Evolutionary conservation across 2,329 filamentous ascomycete genomes (phyloP).

Genomic region (Macrophomina tecta): DNA sequence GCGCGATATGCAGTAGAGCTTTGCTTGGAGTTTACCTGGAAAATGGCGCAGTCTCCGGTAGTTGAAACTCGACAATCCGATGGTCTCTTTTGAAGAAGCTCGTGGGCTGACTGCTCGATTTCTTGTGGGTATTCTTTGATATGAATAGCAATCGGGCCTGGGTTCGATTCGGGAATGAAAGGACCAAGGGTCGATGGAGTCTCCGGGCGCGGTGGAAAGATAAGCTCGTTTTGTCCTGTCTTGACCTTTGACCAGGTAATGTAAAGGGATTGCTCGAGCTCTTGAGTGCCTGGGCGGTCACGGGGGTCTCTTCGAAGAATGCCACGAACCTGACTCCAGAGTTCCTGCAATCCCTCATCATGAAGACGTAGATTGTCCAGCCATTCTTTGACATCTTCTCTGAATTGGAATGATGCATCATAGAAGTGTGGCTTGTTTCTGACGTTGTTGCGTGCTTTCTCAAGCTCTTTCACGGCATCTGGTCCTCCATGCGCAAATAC

Average conservation of each 20-base stretch:
- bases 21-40: background rate
- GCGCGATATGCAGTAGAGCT: background rate
- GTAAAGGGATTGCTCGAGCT: background rate
- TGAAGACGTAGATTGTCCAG: background rate
- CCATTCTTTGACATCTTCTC: background rate
- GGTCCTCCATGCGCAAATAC: constrained; percentile 4
- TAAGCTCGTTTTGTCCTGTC: background rate
- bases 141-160: background rate
- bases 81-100: background rate
- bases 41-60: background rate
- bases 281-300: background rate
- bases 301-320: background rate
- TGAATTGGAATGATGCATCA: background rate
- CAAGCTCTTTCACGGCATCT: background rate
- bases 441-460: constrained; percentile 1
- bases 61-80: background rate
- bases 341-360: constrained; percentile 2
- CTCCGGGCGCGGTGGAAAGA: background rate
- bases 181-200: background rate
- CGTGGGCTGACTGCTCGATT: background rate
- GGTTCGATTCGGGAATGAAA: background rate
- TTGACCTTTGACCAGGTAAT: background rate
- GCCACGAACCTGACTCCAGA: background rate
- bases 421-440: background rate
- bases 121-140: background rate